Conservation (phyloP, 2,329 filamentous ascomycete genomes). For the Colletotrichum tropicale region DNA sequence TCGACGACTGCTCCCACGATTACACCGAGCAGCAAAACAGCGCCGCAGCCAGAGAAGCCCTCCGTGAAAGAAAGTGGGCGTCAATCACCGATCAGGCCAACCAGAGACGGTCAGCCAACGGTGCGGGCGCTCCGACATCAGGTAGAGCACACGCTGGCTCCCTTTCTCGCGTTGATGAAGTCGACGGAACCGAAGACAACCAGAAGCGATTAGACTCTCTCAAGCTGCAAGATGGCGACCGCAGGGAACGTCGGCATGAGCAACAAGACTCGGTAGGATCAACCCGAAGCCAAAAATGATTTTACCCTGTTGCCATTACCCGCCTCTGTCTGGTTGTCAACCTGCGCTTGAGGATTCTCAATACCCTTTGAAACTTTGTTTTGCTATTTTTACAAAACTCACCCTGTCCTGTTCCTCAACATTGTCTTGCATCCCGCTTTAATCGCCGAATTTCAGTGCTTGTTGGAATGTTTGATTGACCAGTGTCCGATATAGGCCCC, state of each 20-base stretch:
- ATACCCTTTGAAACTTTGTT: background rate
- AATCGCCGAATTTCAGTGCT: background rate
- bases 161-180: conserved; percentile 69
- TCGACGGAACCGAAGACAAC: conserved; percentile 82
- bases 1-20: conserved; percentile 97
- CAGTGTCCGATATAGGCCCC: background rate
- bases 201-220: conserved; percentile 88
- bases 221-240: conserved; percentile 84
- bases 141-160: conserved; percentile 42
- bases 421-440: background rate
- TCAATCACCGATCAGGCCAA: conserved; percentile 81
- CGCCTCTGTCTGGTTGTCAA: background rate
- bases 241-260: conserved; percentile 62
- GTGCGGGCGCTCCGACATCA: conserved; percentile 32
- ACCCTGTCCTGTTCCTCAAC: background rate
- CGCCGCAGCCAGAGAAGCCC: conserved; percentile 81
- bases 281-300: conserved; percentile 54
- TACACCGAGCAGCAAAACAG: conserved; percentile 97
- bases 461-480: background rate
- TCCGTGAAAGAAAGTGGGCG: conserved; percentile 88
- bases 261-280: conserved; percentile 65
- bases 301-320: background rate
- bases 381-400: background rate
- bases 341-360: background rate
- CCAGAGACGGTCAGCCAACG: conserved; percentile 59